Conservation (phyloP, 2,329 filamentous ascomycete species). For the Coniella vitis region DNA sequence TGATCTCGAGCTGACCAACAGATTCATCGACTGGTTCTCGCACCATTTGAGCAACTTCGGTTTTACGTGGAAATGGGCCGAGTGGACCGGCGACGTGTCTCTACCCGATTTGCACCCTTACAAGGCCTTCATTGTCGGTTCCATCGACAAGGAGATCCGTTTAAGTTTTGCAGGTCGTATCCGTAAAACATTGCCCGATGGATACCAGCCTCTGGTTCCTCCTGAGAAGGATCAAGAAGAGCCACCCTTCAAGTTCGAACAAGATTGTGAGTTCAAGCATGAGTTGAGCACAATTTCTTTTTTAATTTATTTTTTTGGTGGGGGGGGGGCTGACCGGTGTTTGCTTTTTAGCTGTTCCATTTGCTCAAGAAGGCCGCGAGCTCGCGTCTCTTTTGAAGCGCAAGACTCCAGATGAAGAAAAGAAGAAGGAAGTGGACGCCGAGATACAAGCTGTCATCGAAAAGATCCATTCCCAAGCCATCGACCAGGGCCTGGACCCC, state of each 20-base stretch:
- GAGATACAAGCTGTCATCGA: constrained; percentile 79
- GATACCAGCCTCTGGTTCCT: constrained; percentile 77
- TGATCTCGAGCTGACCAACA: constrained; percentile 78
- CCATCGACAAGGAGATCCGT: constrained; percentile 93
- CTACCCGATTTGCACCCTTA: constrained; percentile 72
- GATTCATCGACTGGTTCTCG: constrained; percentile 96
- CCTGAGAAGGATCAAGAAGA: constrained; percentile 89
- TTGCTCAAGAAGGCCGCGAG: constrained; percentile 76
- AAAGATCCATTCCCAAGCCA: constrained; percentile 72
- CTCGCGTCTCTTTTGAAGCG: constrained; percentile 72
- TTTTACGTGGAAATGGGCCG: constrained; percentile 98
- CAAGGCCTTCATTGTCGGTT: constrained; percentile 88
- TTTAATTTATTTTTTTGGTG: too few species aligned
- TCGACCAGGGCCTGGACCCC: constrained; percentile 65
- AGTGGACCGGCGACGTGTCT: constrained; percentile 85
- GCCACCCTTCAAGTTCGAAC: constrained; percentile 88
- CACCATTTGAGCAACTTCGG: constrained; percentile 98
- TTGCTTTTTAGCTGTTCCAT: constrained; percentile 69
- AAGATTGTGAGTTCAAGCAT: constrained; percentile 54
- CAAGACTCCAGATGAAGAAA: constrained; percentile 71
- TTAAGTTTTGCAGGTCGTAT: constrained; percentile 95
- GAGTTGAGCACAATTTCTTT: too few species aligned
- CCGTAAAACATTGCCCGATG: constrained; percentile 81
- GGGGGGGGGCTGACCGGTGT: too few species aligned
- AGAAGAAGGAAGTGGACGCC: constrained; percentile 77